Conservation (phyloP, 352 stramenopile genomes). For the Hyaloperonospora brassicae region DNA sequence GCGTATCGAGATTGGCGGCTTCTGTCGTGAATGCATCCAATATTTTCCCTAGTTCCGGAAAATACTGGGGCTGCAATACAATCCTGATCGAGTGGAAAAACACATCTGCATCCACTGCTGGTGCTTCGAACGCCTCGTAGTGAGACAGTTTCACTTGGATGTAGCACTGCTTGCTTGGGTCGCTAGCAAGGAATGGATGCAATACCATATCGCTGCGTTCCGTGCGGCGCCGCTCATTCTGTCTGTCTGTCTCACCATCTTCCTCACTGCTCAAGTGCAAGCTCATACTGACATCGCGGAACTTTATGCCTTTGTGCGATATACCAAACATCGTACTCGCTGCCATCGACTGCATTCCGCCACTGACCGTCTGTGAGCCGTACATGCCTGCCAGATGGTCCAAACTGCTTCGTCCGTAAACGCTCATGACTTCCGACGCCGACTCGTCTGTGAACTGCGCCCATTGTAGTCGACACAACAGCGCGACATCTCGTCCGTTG, state of each 20-base stretch:
- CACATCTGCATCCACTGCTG: slow-evolving; percentile 65
- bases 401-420: slow-evolving; percentile 45
- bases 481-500: slow-evolving; percentile 52
- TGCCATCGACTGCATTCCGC: slow-evolving; percentile 66
- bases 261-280: slow-evolving; percentile 59
- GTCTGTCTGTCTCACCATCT: slow-evolving; percentile 29
- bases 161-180: slow-evolving; percentile 59
- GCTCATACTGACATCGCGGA: slow-evolving; percentile 75
- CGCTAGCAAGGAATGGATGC: slow-evolving; percentile 63
- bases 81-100: slow-evolving; percentile 79
- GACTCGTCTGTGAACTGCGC: slow-evolving; percentile 81
- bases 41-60: slow-evolving; percentile 59
- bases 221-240: slow-evolving; percentile 20
- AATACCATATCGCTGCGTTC: slow-evolving; percentile 36
- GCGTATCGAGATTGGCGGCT: slow-evolving; percentile 9
- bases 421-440: slow-evolving; percentile 60
- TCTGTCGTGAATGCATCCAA: slow-evolving; percentile 55
- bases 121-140: slow-evolving; percentile 63
- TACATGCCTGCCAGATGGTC: slow-evolving; percentile 25
- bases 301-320: slow-evolving; percentile 80
- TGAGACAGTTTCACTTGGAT: slow-evolving; percentile 80
- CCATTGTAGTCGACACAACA: slow-evolving; percentile 74
- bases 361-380: slow-evolving; percentile 16
- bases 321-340: slow-evolving; percentile 76
- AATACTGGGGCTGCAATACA: slow-evolving; percentile 75